These are phyloP conservation scores for Ajuga chamaepitys DNA, from an alignment of 257 asterid genomes.

Conservation along the genomic window DNA sequence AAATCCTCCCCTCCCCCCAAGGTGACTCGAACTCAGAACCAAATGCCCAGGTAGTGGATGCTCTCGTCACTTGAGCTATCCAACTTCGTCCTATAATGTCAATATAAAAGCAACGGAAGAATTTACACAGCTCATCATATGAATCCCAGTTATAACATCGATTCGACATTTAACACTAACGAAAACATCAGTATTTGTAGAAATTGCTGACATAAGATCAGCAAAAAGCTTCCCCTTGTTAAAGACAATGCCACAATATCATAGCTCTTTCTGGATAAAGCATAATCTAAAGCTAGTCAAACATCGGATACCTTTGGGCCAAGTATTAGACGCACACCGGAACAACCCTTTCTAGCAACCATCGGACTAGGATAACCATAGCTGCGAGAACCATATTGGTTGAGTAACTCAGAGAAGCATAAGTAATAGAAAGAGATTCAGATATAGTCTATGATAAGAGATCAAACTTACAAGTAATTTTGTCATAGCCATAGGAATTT, in stretches of 20 bases:
- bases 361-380: constrained; percentile 96
- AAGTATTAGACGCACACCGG: constrained; percentile 90
- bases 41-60: too few species aligned
- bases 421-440: background rate
- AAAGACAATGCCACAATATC: constrained; percentile 28
- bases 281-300: constrained; percentile 1
- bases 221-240: constrained; percentile 93
- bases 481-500: constrained; percentile 80
- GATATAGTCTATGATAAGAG: background rate
- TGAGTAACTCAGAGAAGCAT: constrained; percentile 14
- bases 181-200: constrained; percentile 83
- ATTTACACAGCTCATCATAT: constrained; percentile 85
- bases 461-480: constrained; percentile 86
- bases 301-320: constrained; percentile 75
- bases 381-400: constrained; percentile 34
- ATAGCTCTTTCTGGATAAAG: constrained; percentile 25
- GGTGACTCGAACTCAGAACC: too few species aligned
- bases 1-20: too few species aligned
- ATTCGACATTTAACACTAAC: constrained; percentile 95
- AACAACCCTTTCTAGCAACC: constrained; percentile 98
- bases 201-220: constrained; percentile 85
- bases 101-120: constrained; percentile 14
- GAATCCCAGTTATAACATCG: constrained; percentile 86
- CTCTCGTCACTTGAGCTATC: too few species aligned
- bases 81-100: too few species aligned